A percentile compares a stretch with the other conserved stretches of the same genome.
These are phyloP conservation scores for Colletotrichum lupini DNA, from an alignment of 2,329 filamentous ascomycete genomes.

Conservation along the genomic window DNA sequence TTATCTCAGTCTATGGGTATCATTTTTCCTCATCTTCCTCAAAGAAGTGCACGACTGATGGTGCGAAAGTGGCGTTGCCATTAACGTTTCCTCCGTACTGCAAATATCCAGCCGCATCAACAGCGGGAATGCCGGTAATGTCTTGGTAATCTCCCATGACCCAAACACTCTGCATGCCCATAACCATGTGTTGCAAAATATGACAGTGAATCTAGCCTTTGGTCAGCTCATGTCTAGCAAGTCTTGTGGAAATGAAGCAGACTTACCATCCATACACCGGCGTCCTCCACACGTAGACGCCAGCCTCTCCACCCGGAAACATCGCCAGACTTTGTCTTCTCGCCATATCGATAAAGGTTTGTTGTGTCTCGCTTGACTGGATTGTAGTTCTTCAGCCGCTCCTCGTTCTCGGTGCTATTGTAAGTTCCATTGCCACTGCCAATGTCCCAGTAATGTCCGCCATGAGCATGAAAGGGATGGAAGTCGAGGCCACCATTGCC, in stretches of 20 bases:
- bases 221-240: not conserved
- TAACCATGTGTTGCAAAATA: constrained; percentile 67
- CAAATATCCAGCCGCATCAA: constrained; percentile 53
- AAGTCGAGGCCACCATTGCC: constrained; percentile 52
- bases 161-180: constrained; percentile 55
- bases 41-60: constrained; percentile 36
- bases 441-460: constrained; percentile 64
- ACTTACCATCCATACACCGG: constrained; percentile 67
- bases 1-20: not conserved
- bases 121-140: constrained; percentile 40
- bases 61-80: constrained; percentile 46
- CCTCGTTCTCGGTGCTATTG: constrained; percentile 60
- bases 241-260: not conserved
- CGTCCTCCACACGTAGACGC: constrained; percentile 60
- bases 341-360: constrained; percentile 65
- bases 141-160: constrained; percentile 41
- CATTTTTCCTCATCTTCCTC: constrained; percentile 7
- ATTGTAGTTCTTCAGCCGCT: constrained; percentile 41
- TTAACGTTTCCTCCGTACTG: constrained; percentile 57
- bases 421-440: constrained; percentile 65
- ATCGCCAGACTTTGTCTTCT: constrained; percentile 49
- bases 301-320: constrained; percentile 70
- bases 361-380: constrained; percentile 59
- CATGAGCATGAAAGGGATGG: constrained; percentile 68
- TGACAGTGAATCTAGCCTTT: constrained; percentile 63